Conservation (phyloP, 1,284 basidiomycete species). For the Tilletia caries region DNA sequence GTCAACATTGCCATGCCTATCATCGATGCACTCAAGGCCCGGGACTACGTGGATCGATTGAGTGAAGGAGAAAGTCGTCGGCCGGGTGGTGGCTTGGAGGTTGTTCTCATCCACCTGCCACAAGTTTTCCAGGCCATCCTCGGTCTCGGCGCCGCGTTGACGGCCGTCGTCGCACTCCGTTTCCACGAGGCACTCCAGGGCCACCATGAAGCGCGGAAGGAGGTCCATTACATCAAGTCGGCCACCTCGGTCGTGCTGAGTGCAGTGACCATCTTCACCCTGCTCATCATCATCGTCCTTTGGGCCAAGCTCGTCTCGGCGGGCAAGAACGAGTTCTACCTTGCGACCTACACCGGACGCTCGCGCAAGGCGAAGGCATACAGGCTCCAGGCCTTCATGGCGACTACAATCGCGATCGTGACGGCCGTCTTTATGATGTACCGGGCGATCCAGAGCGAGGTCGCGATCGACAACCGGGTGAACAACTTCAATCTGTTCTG, state of each 20-base stretch:
- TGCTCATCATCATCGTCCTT: neutral
- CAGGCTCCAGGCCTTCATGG: neutral
- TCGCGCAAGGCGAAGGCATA: neutral
- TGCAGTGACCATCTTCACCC: neutral
- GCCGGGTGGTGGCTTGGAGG: neutral
- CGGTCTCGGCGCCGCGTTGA: neutral
- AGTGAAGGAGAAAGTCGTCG: neutral
- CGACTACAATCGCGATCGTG: neutral
- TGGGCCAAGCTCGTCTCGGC: neutral
- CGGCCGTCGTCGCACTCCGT: neutral
- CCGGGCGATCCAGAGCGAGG: neutral
- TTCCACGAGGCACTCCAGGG: neutral
- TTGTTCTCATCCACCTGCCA: neutral
- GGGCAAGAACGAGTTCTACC: neutral
- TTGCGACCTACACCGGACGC: neutral
- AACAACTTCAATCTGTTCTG: slow-evolving; percentile 5
- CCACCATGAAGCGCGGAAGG: neutral
- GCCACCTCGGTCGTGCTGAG: neutral
- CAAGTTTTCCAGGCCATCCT: slow-evolving; percentile 2
- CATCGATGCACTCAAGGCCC: slow-evolving; percentile 9
- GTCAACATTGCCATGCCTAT: neutral
- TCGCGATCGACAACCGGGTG: neutral
- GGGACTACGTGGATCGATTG: neutral
- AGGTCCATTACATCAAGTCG: neutral
- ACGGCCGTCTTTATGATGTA: neutral